phyloP scores from a whole-genome alignment of 768 basidiomycete species.

The Leccinum boreale region DNA sequence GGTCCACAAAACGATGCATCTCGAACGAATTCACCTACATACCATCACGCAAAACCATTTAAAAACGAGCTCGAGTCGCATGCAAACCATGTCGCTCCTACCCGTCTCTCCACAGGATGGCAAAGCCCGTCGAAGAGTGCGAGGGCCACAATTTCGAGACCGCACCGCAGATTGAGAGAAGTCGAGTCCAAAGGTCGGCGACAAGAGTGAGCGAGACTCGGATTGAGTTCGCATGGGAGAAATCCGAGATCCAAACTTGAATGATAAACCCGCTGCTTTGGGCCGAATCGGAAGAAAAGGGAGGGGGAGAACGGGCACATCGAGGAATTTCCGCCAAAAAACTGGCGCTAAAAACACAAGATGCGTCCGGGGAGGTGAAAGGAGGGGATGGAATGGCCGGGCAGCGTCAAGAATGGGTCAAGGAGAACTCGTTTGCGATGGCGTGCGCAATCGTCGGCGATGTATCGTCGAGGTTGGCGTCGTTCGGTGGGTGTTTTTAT shows the following conservation, averaged over 20 bases:
- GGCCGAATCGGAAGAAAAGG: not conserved
- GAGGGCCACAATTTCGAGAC: not conserved
- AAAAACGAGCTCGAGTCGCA: not conserved
- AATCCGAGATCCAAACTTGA: not conserved
- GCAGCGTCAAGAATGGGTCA: not conserved
- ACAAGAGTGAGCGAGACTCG: not conserved
- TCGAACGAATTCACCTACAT: not conserved
- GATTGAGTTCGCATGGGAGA: not conserved
- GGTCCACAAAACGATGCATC: not conserved
- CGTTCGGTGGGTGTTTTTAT: conserved; percentile 3
- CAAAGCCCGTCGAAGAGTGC: not conserved
- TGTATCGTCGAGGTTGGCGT: not conserved
- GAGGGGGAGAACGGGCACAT: conserved; percentile 5
- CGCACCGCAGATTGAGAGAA: not conserved
- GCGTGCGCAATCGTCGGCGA: not conserved
- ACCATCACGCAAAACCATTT: not conserved
- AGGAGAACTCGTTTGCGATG: not conserved
- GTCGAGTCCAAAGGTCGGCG: not conserved
- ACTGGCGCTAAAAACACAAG: conserved; percentile 4
- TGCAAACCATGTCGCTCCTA: not conserved
- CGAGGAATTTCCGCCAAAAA: conserved; percentile 4
- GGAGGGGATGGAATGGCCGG: not conserved
- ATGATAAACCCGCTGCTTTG: not conserved
- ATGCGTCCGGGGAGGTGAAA: not conserved
- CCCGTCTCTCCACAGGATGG: not conserved